These are phyloP conservation scores for Termitomyces sp. DNA, from an alignment of 768 basidiomycete species.

Conservation along the genomic window DNA sequence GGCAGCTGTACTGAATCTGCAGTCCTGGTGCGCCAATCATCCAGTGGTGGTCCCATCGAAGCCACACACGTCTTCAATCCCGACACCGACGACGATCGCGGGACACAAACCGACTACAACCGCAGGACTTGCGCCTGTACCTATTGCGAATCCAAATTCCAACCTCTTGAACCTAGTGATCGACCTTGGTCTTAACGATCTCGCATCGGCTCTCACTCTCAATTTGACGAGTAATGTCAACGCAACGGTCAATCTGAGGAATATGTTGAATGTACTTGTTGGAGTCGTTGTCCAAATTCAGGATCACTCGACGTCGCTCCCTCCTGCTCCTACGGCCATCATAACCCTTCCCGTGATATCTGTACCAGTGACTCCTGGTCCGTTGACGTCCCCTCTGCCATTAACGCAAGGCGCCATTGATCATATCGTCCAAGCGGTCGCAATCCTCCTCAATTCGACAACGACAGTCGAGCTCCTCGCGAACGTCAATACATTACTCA, in stretches of 20 bases:
- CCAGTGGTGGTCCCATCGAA: not conserved
- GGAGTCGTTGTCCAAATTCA: slow-evolving; percentile 6
- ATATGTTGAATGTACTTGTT: slow-evolving; percentile 7
- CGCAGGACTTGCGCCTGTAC: not conserved
- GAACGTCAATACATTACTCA: slow-evolving; percentile 7
- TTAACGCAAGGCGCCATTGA: slow-evolving; percentile 6
- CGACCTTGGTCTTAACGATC: slow-evolving; percentile 9
- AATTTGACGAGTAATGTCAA: slow-evolving; percentile 1
- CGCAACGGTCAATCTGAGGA: slow-evolving; percentile 4
- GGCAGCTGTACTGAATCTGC: slow-evolving; percentile 2
- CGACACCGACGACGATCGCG: not conserved
- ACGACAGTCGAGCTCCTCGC: slow-evolving; percentile 5
- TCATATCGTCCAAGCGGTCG: slow-evolving; percentile 10
- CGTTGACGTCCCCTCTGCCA: not conserved
- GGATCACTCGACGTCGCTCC: slow-evolving; percentile 9
- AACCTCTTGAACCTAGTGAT: not conserved
- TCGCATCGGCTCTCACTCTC: slow-evolving; percentile 6
- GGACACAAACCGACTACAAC: not conserved
- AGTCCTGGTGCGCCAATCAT: slow-evolving; percentile 10
- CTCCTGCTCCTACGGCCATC: not conserved
- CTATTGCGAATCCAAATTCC: not conserved
- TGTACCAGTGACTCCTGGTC: not conserved
- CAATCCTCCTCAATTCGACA: slow-evolving; percentile 9
- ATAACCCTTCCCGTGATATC: not conserved
- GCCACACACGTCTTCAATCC: not conserved